Evolutionary conservation across 345 rosid species (phyloP), one percentile per base, ranked within the genome.

Genomic region (Balakata baccata): DNA sequence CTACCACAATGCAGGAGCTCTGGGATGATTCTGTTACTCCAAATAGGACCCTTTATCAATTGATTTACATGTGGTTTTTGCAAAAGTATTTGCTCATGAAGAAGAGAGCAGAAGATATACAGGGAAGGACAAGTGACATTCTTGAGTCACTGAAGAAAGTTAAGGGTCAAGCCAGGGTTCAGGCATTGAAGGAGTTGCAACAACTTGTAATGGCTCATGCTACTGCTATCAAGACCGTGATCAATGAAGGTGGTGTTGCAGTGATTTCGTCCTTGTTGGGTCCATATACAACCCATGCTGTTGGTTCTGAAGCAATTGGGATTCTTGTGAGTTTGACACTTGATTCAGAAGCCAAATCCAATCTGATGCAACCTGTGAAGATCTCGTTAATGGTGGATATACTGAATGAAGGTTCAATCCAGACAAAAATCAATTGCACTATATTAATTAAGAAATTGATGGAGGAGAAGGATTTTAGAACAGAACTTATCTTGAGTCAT

Each of bases 1-100:
- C 94, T 58, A 87, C 91, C 6, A 89, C 91, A 61, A 89, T 89
- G 91, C 91, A 89, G 69, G 94, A 89, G 83, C 89, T 87, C 6
- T 89, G 94, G 94, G 91, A 86, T 65, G 86, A 87, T 70, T 75
- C 88, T 12, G 43, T 89, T 37, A 89, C 91, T 3, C 89, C 94
- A 6, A 87, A 89, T 69, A 86, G 69, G 60, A 89, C 94, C 18
- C 88, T 89, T 50, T 75, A 85, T 51, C 91, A 89, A 23, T 77
- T 89, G 81, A 89, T 87, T 71, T 75, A 82, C 64, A 82, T 85
- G 64, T 89, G 93, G 91, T 89, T 86, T 69, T 82, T 86, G n/a
- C 89, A 86, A 47, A 87, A 85, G 74, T 87, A 86, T 77, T 73
- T 86, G 58, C 78, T 81, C 7, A 79, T 84, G 91, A 89, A 82